Evolutionary conservation across 176 grass and related monocot species (phyloP), one percentile per base, ranked within the genome.

Genomic region (Thinopyrum elongatum): DNA sequence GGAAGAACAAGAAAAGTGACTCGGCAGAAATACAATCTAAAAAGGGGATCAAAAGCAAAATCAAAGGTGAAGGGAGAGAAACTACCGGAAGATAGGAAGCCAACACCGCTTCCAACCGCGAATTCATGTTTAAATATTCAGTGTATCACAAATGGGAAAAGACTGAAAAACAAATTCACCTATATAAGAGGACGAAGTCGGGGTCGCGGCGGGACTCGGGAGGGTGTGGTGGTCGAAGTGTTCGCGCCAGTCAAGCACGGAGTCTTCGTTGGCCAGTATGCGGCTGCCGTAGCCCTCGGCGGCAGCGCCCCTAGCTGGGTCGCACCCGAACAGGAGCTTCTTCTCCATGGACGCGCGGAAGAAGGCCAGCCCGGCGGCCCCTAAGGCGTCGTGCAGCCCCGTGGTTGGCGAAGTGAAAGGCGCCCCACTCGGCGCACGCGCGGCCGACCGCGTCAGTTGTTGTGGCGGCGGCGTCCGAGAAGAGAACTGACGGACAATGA

Each of bases 201-300:
- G 93, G 92, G 82, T 98, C 72, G 34, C 97, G 89, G 28, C 97
- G 87, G 55, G 90, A 87, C 70, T 92, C 92, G 7, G 94, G 38
- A 98, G 87, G 3, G 92, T 91, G 89, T 98, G 97, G 76, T 98
- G 94, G 70, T 98, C 93, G 68, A 98, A 95, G 81, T 94, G 95
- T 80, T 98, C 94, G 65, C 94, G 92, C 97, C 94, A 98, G 78
- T 98, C 97, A 53, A 95, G 92, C 75, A 95, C 92, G 8, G 92
- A 88, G 34, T 94, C n/a, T n/a, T n/a, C n/a, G n/a, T 89, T 98
- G 12, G 91, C 79, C 39, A 98, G 91, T 94, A 98, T 98, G 12
- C 92, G 88, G 76, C 94, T 98, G 31, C 94, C 94, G 79, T 95
- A 98, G 0, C 97, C 97, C 81, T 98, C 88, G 31, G 86, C 71